Conservation (phyloP, 306 rosid genomes). For the Bauhinia variegata region DNA sequence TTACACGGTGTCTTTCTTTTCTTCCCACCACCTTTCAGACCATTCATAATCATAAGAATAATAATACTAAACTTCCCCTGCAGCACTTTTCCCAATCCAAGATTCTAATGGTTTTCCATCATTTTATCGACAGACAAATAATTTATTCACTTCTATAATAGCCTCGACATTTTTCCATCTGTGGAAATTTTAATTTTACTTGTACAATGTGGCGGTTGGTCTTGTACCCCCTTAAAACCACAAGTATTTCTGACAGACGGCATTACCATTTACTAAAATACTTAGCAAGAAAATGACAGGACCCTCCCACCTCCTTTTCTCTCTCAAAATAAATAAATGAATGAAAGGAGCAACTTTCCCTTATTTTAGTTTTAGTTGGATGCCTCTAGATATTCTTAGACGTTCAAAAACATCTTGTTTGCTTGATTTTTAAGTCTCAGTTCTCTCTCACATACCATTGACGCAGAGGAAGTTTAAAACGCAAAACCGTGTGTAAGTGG, state of each 20-base stretch:
- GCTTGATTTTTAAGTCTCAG: conserved; percentile 18
- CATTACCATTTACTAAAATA: too few species aligned
- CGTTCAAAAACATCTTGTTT: conserved; percentile 29
- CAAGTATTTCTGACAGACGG: too few species aligned
- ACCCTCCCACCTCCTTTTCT: too few species aligned
- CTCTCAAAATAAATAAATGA: conserved; percentile 6
- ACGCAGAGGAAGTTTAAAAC: conserved; percentile 11
- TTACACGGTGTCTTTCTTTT: conserved; percentile 12
- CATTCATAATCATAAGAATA: conserved; percentile 25
- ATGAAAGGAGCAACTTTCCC: neutral
- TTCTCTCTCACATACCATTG: conserved; percentile 21
- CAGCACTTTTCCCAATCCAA: conserved; percentile 28
- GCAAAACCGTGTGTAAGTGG: conserved; percentile 38
- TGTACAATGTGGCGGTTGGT: too few species aligned
- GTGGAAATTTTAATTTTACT: conserved; percentile 37
- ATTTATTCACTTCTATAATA: conserved; percentile 27
- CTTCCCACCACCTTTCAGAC: conserved; percentile 11
- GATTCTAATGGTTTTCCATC: conserved; percentile 36
- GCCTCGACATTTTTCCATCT: conserved; percentile 32
- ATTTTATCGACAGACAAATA: conserved; percentile 41
- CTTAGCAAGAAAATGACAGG: too few species aligned
- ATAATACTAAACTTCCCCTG: conserved; percentile 15
- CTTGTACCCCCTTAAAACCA: too few species aligned
- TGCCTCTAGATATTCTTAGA: conserved; percentile 28
- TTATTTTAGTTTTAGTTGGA: conserved; percentile 26